phyloP scores from a whole-genome alignment of 192 early-diverging fungal species.

The Backusella macrospora region DNA sequence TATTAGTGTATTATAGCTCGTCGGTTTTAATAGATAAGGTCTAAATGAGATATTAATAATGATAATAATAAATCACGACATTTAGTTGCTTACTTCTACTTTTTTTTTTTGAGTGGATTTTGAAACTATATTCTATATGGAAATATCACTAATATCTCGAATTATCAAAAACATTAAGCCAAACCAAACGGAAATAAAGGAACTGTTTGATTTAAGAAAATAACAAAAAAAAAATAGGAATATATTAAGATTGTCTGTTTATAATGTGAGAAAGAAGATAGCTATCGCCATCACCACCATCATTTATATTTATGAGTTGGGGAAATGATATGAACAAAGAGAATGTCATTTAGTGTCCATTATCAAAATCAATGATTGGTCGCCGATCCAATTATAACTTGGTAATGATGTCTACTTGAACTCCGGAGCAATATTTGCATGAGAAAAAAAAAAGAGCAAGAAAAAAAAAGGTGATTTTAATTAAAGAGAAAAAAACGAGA shows the following conservation, averaged over 20 bases:
- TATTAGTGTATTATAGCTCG: too few relatives aligned
- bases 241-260: too few relatives aligned
- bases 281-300: too few relatives aligned
- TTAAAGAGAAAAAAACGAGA: not conserved
- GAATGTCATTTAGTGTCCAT: too few relatives aligned
- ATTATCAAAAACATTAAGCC: not conserved
- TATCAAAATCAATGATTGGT: not conserved
- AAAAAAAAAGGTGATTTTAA: conserved; percentile 5
- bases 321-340: too few relatives aligned
- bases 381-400: not conserved
- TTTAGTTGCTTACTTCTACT: too few relatives aligned
- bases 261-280: too few relatives aligned
- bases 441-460: not conserved
- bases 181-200: not conserved
- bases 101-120: not conserved
- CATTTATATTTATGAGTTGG: too few relatives aligned
- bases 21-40: too few relatives aligned
- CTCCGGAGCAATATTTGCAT: not conserved
- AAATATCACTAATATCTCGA: not conserved
- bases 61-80: too few relatives aligned
- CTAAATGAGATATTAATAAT: too few relatives aligned
- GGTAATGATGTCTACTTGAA: not conserved
- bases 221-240: too few relatives aligned
- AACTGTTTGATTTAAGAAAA: not conserved
- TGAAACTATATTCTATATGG: not conserved